These are phyloP conservation scores for Harringtonia lauricola DNA, from an alignment of 2,329 filamentous ascomycete genomes.

Conservation along the genomic window DNA sequence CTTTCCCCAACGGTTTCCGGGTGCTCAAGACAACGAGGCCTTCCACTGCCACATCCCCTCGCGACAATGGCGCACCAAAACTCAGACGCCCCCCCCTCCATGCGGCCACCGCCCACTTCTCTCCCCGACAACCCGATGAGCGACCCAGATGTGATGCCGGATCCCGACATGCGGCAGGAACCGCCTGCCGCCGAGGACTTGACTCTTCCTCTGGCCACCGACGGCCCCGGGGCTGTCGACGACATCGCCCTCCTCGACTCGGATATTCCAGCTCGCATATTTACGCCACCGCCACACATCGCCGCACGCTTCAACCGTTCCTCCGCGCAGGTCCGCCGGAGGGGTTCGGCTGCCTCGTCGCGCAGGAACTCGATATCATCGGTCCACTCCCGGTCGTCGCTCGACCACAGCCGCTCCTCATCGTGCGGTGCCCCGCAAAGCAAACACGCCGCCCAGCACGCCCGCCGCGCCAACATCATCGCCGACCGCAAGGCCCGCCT, in stretches of 20 bases:
- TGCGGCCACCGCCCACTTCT: not conserved
- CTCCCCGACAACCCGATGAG: constrained; percentile 3
- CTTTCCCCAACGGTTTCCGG: no score
- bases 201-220: not conserved
- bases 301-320: constrained; percentile 66
- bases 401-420: constrained; percentile 34
- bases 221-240: constrained; percentile 8
- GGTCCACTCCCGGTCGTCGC: constrained; percentile 58
- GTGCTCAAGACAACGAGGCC: no score
- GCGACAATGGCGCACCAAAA: constrained; percentile 5
- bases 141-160: not conserved
- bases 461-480: constrained; percentile 69
- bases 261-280: constrained; percentile 19
- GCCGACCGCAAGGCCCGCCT: constrained; percentile 71
- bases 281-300: constrained; percentile 63
- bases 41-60: no score
- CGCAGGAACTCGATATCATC: constrained; percentile 73
- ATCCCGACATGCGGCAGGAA: no score
- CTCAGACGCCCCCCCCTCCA: not conserved
- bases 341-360: constrained; percentile 67
- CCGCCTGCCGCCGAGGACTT: no score
- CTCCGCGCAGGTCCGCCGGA: constrained; percentile 48
- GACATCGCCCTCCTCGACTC: not conserved
- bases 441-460: constrained; percentile 67
- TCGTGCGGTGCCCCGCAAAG: constrained; percentile 48